These are phyloP conservation scores for Schwanniomyces pseudopolymorphus DNA, from an alignment of 805 yeast species.

Conservation along the genomic window DNA sequence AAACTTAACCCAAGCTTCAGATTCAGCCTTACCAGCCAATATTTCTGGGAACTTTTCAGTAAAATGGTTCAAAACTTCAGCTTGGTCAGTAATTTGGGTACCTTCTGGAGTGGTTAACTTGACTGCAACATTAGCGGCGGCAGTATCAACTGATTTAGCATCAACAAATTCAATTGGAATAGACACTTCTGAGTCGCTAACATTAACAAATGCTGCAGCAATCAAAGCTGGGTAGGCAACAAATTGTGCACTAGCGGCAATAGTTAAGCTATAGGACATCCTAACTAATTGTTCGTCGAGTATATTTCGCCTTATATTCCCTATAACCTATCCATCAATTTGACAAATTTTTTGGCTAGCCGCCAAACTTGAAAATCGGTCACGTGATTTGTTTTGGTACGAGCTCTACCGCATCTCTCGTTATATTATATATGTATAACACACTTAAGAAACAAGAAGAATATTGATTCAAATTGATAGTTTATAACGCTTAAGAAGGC, in stretches of 20 bases:
- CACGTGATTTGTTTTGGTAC: neutral
- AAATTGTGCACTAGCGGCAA: slow-evolving; percentile 85
- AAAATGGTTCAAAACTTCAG: slow-evolving; percentile 48
- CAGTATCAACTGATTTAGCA: slow-evolving; percentile 54
- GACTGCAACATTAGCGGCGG: slow-evolving; percentile 43
- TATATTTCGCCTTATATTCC: neutral
- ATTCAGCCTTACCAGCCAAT: slow-evolving; percentile 31
- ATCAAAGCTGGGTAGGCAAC: slow-evolving; percentile 78
- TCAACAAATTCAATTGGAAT: slow-evolving; percentile 68
- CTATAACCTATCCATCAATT: neutral
- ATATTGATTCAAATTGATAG: neutral
- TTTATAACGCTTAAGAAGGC: neutral
- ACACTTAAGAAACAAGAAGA: too few relatives aligned
- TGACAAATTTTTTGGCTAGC: neutral
- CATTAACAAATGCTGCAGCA: slow-evolving; percentile 74
- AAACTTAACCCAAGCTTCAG: slow-evolving; percentile 65
- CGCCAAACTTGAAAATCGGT: neutral
- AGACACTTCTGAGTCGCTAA: slow-evolving; percentile 40
- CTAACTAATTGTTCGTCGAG: neutral
- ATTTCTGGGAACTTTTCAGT: slow-evolving; percentile 53
- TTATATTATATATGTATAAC: too few relatives aligned
- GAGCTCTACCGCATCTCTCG: neutral
- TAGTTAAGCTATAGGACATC: slow-evolving; percentile 52
- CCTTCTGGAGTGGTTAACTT: slow-evolving; percentile 45
- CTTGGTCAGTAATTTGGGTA: slow-evolving; percentile 40